Evolutionary conservation across 1,139 yeast species (phyloP), one percentile per base, ranked within the genome.

Genomic region (Yamadazyma atmosphaerica): DNA sequence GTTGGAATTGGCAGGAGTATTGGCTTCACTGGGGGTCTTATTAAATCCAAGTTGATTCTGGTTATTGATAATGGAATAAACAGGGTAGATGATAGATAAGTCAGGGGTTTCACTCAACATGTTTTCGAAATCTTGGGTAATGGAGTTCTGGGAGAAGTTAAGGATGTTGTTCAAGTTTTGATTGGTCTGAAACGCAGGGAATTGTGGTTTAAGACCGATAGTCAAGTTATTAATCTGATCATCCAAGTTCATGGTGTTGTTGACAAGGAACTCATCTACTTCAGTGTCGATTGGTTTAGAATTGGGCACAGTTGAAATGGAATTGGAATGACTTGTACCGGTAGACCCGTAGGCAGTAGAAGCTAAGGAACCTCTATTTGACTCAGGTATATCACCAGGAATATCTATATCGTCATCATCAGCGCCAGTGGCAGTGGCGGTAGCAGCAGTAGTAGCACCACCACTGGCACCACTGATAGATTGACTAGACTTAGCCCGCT

Each of bases 51-150:
- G 36, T 7, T 34, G 22, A 7, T 37, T 42, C 15, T 39, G 43
- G 22, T 41, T 47, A 32, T 45, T 47, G 9, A 41, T 53, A 24
- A 65, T 53, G 11, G 67, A 56, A 44, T 70, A 69, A 11, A 68
- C 65, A 1, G 74, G 74, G 38, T 67, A 69, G 10, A 68, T 63
- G 39, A 69, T 66, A 22, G 65, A 53, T 18, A 49, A 41, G 23
- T 55, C 39, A 39, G 56, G 43, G 41, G 55, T 40, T 37, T 54
- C 31, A 14, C 46, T 52, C 24, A 53, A 49, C 40, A 60, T 50
- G 45, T 63, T 61, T 44, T 61, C 68, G 37, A 58, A 63, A 39
- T 60, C 58, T 38, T 60, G 64, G 24, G 56, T 55, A 19, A 61
- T 52, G 29, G 50, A 45, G 31, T 48, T 49, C 11, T 36, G 36